Evolutionary conservation across 805 yeast species (phyloP).

Genomic region (Jamesozyma piceae): DNA sequence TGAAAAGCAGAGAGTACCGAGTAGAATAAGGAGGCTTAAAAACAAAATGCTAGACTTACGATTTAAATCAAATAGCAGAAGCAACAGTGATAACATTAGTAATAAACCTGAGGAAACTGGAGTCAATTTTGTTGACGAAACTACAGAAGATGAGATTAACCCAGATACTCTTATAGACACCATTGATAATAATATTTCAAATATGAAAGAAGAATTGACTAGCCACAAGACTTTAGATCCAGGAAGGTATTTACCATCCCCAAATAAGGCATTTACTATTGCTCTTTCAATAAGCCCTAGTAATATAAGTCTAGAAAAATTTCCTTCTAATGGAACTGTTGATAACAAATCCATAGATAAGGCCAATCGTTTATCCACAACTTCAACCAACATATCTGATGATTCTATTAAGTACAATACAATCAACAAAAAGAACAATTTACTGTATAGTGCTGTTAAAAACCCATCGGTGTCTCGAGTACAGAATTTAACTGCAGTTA

Average conservation of each 20-base stretch:
- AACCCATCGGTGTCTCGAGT: background rate
- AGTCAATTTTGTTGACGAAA: background rate
- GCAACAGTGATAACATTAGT: background rate
- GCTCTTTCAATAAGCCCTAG: conserved; percentile 4
- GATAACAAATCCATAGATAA: background rate
- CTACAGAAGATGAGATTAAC: background rate
- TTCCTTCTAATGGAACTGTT: conserved; percentile 2
- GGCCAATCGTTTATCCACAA: background rate
- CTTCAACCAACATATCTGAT: background rate
- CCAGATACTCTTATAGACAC: background rate
- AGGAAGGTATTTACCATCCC: background rate
- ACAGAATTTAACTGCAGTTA: conserved; percentile 1
- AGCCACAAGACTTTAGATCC: background rate
- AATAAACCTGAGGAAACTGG: background rate
- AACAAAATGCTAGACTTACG: conserved; percentile 19
- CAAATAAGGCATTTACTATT: background rate
- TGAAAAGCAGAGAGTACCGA: background rate
- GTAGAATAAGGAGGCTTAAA: conserved; percentile 13
- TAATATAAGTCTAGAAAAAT: conserved; percentile 4
- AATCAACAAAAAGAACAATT: too few species aligned
- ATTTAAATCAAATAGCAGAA: conserved; percentile 8
- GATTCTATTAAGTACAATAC: too few species aligned
- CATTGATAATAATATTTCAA: background rate
- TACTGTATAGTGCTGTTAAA: too few species aligned
- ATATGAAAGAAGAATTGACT: background rate